Evolutionary conservation across 148 eudicot genomes (phyloP).

Genomic region (Drosera capensis): DNA sequence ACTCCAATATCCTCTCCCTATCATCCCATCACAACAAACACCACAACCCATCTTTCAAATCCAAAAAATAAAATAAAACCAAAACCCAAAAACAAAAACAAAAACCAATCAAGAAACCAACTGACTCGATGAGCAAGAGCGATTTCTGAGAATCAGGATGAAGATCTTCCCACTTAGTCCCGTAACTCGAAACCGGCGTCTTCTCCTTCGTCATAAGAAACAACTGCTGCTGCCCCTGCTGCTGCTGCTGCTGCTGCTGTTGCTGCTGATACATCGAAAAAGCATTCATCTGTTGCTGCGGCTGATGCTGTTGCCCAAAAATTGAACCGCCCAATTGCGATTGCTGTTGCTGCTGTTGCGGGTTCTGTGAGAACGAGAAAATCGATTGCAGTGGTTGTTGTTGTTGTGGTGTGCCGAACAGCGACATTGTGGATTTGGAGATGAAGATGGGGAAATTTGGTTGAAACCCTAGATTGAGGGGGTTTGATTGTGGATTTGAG

Average conservation of each 20-base stretch:
- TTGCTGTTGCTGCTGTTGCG: slow-evolving; percentile 20
- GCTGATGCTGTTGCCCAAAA: slow-evolving; percentile 11
- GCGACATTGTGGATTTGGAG: slow-evolving; percentile 24
- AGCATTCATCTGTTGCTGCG: slow-evolving; percentile 13
- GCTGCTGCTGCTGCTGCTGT: slow-evolving; percentile 30
- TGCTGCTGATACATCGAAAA: slow-evolving; percentile 12
- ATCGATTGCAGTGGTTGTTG: slow-evolving; percentile 9
- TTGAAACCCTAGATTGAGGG: too few relatives aligned
- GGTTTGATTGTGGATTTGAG: too few relatives aligned
- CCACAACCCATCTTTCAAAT: too few relatives aligned
- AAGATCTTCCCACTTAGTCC: slow-evolving; percentile 87
- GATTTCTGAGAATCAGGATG: slow-evolving; percentile 86
- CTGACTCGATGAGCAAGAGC: slow-evolving; percentile 70
- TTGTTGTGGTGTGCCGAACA: slow-evolving; percentile 46
- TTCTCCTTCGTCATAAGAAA: slow-evolving; percentile 72
- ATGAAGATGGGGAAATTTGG: too few relatives aligned
- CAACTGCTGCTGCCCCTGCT: slow-evolving; percentile 44
- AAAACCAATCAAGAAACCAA: background rate
- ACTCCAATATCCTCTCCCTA: slow-evolving; percentile 84
- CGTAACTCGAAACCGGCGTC: slow-evolving; percentile 59
- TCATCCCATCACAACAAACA: slow-evolving; percentile 3
- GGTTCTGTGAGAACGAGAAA: slow-evolving; percentile 12
- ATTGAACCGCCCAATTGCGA: slow-evolving; percentile 7
- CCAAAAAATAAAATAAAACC: too few relatives aligned
- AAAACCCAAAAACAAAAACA: background rate